Evolutionary conservation across 2,329 filamentous ascomycete genomes (phyloP).

Genomic region (Ascochyta koolunga): DNA sequence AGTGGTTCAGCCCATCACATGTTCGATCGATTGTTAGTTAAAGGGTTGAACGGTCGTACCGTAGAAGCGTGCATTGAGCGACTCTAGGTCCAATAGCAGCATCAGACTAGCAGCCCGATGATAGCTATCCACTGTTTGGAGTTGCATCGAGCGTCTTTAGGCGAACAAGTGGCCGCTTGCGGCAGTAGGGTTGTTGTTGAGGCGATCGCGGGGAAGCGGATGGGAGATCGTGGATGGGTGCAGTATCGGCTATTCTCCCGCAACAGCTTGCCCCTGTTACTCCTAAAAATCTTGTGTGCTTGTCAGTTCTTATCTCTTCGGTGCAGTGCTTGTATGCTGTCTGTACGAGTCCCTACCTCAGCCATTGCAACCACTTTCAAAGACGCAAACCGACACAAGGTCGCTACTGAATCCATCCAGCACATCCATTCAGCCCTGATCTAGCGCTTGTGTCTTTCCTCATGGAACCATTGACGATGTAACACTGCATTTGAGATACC

Average conservation of each 20-base stretch:
- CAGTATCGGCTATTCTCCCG: constrained; percentile 1
- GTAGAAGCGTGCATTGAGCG: not conserved
- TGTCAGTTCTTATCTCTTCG: too few relatives aligned
- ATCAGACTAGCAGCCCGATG: not conserved
- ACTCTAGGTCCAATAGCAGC: not conserved
- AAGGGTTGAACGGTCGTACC: not conserved
- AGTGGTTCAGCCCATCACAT: constrained; percentile 9
- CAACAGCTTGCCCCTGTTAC: too few relatives aligned
- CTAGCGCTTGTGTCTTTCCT: too few relatives aligned
- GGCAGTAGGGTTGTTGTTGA: not conserved
- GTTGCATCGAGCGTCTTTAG: not conserved
- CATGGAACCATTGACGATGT: too few relatives aligned
- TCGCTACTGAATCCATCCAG: too few relatives aligned
- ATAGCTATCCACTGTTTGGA: not conserved
- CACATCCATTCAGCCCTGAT: too few relatives aligned
- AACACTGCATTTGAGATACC: too few relatives aligned
- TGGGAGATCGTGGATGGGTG: not conserved
- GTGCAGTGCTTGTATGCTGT: too few relatives aligned
- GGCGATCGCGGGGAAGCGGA: constrained; percentile 3
- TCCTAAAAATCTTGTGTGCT: too few relatives aligned
- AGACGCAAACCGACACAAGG: too few relatives aligned
- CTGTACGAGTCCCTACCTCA: too few relatives aligned
- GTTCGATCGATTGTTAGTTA: not conserved
- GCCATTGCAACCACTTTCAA: too few relatives aligned
- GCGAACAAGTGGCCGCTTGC: not conserved